Evolutionary conservation across 345 rosid species (phyloP).

Genomic region (Melaleuca alternifolia): DNA sequence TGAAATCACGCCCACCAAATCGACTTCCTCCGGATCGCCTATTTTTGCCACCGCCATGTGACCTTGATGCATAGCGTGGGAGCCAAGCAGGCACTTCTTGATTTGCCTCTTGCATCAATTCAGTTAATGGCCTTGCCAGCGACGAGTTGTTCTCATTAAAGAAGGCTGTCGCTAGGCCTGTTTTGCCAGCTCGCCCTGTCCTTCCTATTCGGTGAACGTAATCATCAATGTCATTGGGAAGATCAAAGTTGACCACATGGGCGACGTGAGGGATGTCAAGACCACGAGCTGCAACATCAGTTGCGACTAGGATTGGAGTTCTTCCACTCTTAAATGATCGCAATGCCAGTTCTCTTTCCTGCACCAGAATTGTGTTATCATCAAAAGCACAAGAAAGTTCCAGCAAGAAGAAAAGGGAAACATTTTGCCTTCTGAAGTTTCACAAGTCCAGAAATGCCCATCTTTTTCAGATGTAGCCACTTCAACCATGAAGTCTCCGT

Average conservation of each 20-base stretch:
- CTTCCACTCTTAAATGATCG: conserved; percentile 46
- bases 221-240: conserved; percentile 56
- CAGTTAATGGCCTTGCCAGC: conserved; percentile 32
- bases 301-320: conserved; percentile 46
- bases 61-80: conserved; percentile 24
- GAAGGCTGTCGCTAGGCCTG: conserved; percentile 51
- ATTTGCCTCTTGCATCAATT: conserved; percentile 45
- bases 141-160: conserved; percentile 38
- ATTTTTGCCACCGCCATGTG: conserved; percentile 25
- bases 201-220: conserved; percentile 52
- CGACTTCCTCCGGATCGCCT: conserved; percentile 32
- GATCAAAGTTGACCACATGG: conserved; percentile 54
- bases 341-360: conserved; percentile 57
- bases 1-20: conserved; percentile 43
- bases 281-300: conserved; percentile 57
- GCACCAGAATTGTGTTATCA: not conserved
- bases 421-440: not conserved
- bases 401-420: not conserved
- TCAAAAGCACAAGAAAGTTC: not conserved
- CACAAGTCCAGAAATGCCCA: not conserved
- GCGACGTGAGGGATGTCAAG: conserved; percentile 54
- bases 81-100: conserved; percentile 59
- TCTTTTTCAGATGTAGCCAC: not conserved
- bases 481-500: not conserved
- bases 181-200: conserved; percentile 51